These are phyloP conservation scores for Podospora comata DNA, from an alignment of 495 filamentous ascomycete genomes.

Conservation along the genomic window DNA sequence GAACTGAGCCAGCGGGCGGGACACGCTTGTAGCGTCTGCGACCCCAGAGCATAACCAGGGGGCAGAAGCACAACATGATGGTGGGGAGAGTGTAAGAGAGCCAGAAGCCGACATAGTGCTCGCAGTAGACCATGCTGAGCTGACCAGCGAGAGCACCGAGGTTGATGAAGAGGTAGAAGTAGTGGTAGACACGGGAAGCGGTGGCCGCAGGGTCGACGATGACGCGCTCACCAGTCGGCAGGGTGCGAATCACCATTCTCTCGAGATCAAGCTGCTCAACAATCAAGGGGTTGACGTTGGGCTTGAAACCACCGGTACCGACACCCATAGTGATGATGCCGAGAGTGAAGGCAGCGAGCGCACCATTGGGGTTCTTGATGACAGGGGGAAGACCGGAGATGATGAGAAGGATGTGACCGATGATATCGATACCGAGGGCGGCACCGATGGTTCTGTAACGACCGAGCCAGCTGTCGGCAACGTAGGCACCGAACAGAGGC, in stretches of 20 bases:
- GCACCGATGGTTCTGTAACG: slow-evolving; percentile 66
- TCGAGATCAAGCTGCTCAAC: slow-evolving; percentile 50
- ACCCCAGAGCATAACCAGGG: slow-evolving; percentile 60
- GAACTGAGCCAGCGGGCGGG: slow-evolving; percentile 62
- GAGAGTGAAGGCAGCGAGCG: slow-evolving; percentile 58
- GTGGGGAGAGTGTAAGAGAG: slow-evolving; percentile 65
- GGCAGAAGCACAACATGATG: slow-evolving; percentile 54
- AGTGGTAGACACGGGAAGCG: slow-evolving; percentile 57
- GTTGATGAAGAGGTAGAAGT: slow-evolving; percentile 71
- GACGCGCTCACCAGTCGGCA: slow-evolving; percentile 57
- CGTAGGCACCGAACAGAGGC: slow-evolving; percentile 62
- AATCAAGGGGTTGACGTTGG: slow-evolving; percentile 61
- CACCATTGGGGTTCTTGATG: slow-evolving; percentile 50
- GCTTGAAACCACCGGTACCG: slow-evolving; percentile 65
- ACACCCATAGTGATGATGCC: slow-evolving; percentile 65
- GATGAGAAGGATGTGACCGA: slow-evolving; percentile 65
- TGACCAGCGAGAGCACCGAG: slow-evolving; percentile 56
- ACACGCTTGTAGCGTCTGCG: slow-evolving; percentile 56
- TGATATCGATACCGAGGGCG: slow-evolving; percentile 54
- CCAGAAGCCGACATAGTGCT: slow-evolving; percentile 76
- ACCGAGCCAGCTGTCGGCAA: slow-evolving; percentile 71
- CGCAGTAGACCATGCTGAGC: slow-evolving; percentile 59
- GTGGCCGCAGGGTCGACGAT: slow-evolving; percentile 69
- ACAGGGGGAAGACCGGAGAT: slow-evolving; percentile 60
- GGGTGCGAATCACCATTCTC: slow-evolving; percentile 42